Evolutionary conservation across 495 filamentous ascomycete genomes (phyloP), one percentile per base, ranked within the genome.

Genomic region (Cetradonia linearis): DNA sequence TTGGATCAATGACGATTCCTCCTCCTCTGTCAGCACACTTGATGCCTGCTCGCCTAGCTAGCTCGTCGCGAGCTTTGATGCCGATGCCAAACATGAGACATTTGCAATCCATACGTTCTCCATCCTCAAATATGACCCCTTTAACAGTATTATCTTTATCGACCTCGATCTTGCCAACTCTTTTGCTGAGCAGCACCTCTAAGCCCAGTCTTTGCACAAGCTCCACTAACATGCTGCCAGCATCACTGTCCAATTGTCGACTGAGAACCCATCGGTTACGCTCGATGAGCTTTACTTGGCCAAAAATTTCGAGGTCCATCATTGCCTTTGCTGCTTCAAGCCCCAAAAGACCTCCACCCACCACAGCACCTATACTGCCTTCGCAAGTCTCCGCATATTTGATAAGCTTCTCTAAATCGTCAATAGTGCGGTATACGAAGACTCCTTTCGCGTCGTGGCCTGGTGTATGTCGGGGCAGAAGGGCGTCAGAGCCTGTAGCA

Each of bases 251-350:
- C 3, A 97, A 75, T 70, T 97, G 92, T 33, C 92, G 78, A 54
- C 84, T 86, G 44, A 97, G 73, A 0, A 96, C 88, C 89, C 91
- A 97, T 65, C 83, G 75, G 68, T 95, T 95, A 55, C 91, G 81
- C 71, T 97, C 92, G 60, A 97, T 84, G 13, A 97, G 74, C 62
- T 85, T 88, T 49, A 97, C 89, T 46, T 82, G 82, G 0, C 77
- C 78, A 69, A 88, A 96, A 38, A 83, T 82, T 65, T 87, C 75
- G 18, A 97, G 73, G 68, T 96, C 92, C 73, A 91, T 87, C 88
- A 97, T 88, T 0, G 92, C 92, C 66, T 96, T 95, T 37, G 92
- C 92, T 30, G 92, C 92, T 77, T 97, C 92, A 0, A 97, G 80
- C 0, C 92, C 92, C 0, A 97, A 75, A 31, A 97, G 67, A 1